Evolutionary conservation across 2,329 filamentous ascomycete genomes (phyloP).

Genomic region (Verticillium dahliae): DNA sequence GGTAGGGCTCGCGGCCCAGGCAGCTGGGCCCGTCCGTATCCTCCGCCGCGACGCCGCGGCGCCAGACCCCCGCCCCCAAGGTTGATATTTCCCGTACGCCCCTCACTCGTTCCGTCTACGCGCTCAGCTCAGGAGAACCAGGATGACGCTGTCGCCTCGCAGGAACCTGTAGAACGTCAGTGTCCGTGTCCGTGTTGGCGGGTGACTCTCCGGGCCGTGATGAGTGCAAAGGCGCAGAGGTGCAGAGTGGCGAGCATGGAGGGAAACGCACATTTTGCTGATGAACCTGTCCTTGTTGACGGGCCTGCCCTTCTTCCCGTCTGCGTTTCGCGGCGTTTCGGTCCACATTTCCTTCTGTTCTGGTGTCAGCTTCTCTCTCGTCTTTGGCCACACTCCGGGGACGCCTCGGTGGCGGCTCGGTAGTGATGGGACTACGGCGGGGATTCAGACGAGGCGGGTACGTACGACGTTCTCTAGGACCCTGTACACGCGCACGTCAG

Average conservation of each 20-base stretch:
- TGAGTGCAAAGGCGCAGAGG: background rate
- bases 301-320: slow-evolving; percentile 80
- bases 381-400: background rate
- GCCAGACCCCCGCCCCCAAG: background rate
- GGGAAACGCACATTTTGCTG: slow-evolving; percentile 75
- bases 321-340: slow-evolving; percentile 75
- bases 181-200: background rate
- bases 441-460: background rate
- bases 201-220: background rate
- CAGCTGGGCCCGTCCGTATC: no score
- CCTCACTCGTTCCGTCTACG: background rate
- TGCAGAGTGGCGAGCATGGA: background rate
- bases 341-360: slow-evolving; percentile 92
- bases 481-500: slow-evolving; percentile 5
- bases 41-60: background rate
- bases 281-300: slow-evolving; percentile 99
- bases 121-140: slow-evolving; percentile 69
- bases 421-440: no score
- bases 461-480: slow-evolving; percentile 23
- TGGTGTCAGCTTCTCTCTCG: slow-evolving; percentile 2
- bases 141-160: slow-evolving; percentile 79
- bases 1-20: background rate
- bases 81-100: background rate
- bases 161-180: slow-evolving; percentile 56
- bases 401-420: no score